Percentiles rank a stretch among this genome's conserved stretches.
Evolutionary conservation across 1,284 basidiomycete species (phyloP).

Genomic region (Apiotrichum gracile): DNA sequence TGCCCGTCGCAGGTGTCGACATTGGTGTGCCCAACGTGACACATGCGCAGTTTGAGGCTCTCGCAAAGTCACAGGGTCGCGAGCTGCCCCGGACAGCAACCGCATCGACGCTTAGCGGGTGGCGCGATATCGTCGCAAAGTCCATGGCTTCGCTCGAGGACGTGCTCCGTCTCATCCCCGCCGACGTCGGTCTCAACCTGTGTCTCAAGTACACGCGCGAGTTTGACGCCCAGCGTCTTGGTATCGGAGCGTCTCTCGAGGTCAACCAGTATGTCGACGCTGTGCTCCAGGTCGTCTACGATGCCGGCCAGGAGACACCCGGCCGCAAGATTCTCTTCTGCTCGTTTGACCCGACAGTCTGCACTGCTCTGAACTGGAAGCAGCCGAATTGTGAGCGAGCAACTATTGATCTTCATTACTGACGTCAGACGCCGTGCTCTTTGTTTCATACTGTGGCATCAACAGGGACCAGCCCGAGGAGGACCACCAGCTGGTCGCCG

Average conservation of each 20-base stretch:
- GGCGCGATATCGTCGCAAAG: conserved; percentile 54
- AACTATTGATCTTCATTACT: conserved; percentile 28
- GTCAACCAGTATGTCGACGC: conserved; percentile 76
- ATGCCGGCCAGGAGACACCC: conserved; percentile 50
- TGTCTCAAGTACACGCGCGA: conserved; percentile 62
- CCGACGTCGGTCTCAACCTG: conserved; percentile 67
- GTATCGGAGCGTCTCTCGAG: conserved; percentile 54
- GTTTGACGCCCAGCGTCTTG: conserved; percentile 52
- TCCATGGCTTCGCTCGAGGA: conserved; percentile 66
- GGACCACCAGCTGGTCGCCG: conserved; percentile 35
- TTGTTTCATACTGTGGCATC: conserved; percentile 79
- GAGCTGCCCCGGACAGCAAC: conserved; percentile 33
- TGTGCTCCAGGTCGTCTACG: conserved; percentile 72
- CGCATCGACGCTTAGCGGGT: conserved; percentile 51
- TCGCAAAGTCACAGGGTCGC: conserved; percentile 57
- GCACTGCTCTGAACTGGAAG: conserved; percentile 84
- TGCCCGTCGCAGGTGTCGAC: conserved; percentile 70
- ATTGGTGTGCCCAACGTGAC: conserved; percentile 79
- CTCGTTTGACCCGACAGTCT: conserved; percentile 80
- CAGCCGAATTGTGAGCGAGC: conserved; percentile 80
- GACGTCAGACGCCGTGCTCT: conserved; percentile 83
- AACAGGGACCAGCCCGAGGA: conserved; percentile 34
- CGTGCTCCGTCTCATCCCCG: conserved; percentile 69
- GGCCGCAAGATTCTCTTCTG: conserved; percentile 75
- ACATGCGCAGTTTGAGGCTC: conserved; percentile 64